These are phyloP conservation scores for Penicillium sp. DNA, from an alignment of 2,329 filamentous ascomycete species.

Conservation along the genomic window DNA sequence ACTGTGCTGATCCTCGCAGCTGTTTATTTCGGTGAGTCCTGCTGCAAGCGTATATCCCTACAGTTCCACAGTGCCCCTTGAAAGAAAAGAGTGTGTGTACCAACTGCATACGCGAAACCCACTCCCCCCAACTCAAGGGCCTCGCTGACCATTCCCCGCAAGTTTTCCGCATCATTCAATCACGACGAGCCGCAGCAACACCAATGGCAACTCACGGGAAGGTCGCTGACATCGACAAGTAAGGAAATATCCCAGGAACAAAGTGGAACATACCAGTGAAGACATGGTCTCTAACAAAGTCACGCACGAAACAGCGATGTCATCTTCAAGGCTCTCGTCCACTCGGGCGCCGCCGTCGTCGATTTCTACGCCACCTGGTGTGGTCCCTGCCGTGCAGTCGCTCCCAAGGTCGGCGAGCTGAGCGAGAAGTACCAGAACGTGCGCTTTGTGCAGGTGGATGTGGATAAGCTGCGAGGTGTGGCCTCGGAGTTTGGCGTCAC, in stretches of 20 bases:
- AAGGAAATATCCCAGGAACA: neutral
- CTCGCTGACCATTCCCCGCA: neutral
- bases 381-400: constrained; percentile 60
- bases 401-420: constrained; percentile 56
- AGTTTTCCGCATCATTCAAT: constrained; percentile 23
- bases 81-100: too few species aligned
- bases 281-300: neutral
- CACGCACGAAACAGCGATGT: constrained; percentile 56
- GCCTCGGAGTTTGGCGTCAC: constrained; percentile 55
- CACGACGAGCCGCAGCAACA: constrained; percentile 12
- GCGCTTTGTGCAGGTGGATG: constrained; percentile 60
- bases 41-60: neutral
- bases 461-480: constrained; percentile 56
- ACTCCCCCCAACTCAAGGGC: neutral
- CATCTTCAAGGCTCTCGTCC: constrained; percentile 59
- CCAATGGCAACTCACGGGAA: constrained; percentile 40
- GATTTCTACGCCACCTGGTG: constrained; percentile 63
- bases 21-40: constrained; percentile 23
- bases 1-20: constrained; percentile 24
- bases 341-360: constrained; percentile 56
- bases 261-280: neutral
- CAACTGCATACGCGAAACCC: too few species aligned
- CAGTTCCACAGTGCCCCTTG: neutral
- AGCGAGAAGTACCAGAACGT: constrained; percentile 56
- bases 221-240: constrained; percentile 43